Conservation (phyloP, 768 basidiomycete species). For the Lactarius sp. region DNA sequence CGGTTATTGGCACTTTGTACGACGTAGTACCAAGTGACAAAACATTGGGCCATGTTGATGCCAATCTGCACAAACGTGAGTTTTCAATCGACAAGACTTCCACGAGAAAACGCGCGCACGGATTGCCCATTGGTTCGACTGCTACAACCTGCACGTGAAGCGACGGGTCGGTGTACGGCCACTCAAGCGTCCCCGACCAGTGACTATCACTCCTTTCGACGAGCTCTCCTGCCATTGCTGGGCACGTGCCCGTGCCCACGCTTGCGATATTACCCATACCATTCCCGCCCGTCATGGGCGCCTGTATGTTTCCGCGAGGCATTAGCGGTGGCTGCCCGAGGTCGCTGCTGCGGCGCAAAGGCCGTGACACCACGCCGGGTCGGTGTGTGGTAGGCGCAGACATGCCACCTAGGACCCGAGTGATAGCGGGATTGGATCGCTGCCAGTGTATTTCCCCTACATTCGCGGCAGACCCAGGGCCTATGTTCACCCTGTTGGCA, state of each 20-base stretch:
- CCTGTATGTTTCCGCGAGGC: background rate
- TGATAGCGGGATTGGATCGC: background rate
- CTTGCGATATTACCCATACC: too few species aligned
- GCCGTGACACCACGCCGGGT: too few species aligned
- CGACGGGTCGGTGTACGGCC: background rate
- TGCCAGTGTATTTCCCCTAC: background rate
- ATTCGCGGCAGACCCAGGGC: background rate
- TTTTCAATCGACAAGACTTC: background rate
- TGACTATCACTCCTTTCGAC: background rate
- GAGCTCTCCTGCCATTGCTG: background rate
- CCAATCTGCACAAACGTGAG: background rate
- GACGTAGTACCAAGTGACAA: constrained; percentile 12
- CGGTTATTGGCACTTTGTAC: constrained; percentile 8
- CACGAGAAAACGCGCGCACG: background rate
- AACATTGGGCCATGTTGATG: constrained; percentile 19
- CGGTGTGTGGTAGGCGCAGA: too few species aligned
- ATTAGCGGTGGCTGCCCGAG: background rate
- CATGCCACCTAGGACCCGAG: too few species aligned
- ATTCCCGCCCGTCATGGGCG: too few species aligned
- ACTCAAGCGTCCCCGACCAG: background rate
- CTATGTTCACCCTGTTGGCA: too few species aligned
- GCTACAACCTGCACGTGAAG: background rate
- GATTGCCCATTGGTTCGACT: background rate
- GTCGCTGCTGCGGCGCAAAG: too few species aligned
- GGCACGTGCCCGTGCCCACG: background rate